These are phyloP conservation scores for Rosa rugosa DNA, from an alignment of 306 rosid genomes.

Conservation along the genomic window DNA sequence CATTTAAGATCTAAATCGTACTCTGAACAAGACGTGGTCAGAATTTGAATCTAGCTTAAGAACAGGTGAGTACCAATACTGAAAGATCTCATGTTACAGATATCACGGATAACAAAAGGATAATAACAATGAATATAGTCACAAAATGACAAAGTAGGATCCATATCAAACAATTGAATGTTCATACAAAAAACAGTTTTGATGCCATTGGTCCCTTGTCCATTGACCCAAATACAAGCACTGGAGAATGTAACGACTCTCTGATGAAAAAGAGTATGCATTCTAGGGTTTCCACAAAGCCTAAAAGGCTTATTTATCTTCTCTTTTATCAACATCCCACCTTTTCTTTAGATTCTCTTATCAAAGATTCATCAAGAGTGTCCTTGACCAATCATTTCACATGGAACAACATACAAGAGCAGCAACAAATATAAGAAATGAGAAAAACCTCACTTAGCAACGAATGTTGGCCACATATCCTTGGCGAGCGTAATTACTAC, in stretches of 20 bases:
- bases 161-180: background rate
- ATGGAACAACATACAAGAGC: too few species aligned
- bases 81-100: too few species aligned
- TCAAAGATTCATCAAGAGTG: background rate
- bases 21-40: slow-evolving; percentile 6
- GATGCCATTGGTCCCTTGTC: background rate
- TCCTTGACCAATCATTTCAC: background rate
- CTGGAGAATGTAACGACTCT: background rate
- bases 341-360: background rate
- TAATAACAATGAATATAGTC: background rate
- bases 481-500: too few species aligned
- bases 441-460: too few species aligned
- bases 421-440: too few species aligned
- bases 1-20: background rate
- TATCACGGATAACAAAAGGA: background rate
- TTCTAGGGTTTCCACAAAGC: background rate
- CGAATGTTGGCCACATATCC: too few species aligned
- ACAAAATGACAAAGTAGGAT: background rate
- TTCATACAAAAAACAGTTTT: background rate
- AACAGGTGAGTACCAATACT: background rate
- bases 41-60: background rate
- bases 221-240: background rate
- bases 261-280: background rate
- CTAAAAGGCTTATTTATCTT: background rate
- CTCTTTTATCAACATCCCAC: background rate